Percentiles rank a stretch among this genome's conserved stretches.
phyloP scores from a whole-genome alignment of 805 yeast species.

The Cyberlindnera misumaiensis region DNA sequence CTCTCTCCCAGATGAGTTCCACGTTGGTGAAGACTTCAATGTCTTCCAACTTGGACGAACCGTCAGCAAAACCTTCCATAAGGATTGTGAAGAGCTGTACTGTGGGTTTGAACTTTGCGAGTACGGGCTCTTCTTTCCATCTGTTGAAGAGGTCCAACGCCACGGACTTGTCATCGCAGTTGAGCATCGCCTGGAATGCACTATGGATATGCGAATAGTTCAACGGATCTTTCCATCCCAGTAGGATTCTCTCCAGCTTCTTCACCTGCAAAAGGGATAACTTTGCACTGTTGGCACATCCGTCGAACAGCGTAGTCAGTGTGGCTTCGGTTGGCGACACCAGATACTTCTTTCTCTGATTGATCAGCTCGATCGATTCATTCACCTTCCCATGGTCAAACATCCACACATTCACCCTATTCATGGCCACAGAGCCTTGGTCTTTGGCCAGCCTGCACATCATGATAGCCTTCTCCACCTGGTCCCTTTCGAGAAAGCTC shows the following conservation, averaged over 20 bases:
- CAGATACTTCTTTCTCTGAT: slow-evolving; percentile 57
- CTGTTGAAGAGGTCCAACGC: slow-evolving; percentile 34
- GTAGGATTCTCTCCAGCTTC: slow-evolving; percentile 27
- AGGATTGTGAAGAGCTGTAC: slow-evolving; percentile 26
- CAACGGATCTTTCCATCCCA: slow-evolving; percentile 22
- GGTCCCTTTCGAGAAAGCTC: slow-evolving; percentile 44
- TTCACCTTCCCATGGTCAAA: slow-evolving; percentile 35
- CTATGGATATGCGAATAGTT: slow-evolving; percentile 40
- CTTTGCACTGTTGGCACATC: slow-evolving; percentile 28
- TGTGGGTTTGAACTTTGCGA: slow-evolving; percentile 26
- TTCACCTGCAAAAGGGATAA: slow-evolving; percentile 30
- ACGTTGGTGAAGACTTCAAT: slow-evolving; percentile 1
- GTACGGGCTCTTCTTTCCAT: slow-evolving; percentile 14
- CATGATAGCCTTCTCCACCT: slow-evolving; percentile 45
- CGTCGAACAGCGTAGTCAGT: slow-evolving; percentile 39
- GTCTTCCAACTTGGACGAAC: not conserved
- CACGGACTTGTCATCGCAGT: slow-evolving; percentile 30
- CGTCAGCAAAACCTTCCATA: slow-evolving; percentile 6
- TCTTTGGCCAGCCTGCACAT: slow-evolving; percentile 40
- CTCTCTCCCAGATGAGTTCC: slow-evolving; percentile 11
- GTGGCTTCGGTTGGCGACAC: slow-evolving; percentile 44
- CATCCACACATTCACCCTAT: slow-evolving; percentile 48
- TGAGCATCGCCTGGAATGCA: slow-evolving; percentile 36
- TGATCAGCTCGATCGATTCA: slow-evolving; percentile 43
- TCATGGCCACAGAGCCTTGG: slow-evolving; percentile 56